These are phyloP conservation scores for Didymella keratinophila DNA, from an alignment of 2,329 filamentous ascomycete species.

Conservation along the genomic window DNA sequence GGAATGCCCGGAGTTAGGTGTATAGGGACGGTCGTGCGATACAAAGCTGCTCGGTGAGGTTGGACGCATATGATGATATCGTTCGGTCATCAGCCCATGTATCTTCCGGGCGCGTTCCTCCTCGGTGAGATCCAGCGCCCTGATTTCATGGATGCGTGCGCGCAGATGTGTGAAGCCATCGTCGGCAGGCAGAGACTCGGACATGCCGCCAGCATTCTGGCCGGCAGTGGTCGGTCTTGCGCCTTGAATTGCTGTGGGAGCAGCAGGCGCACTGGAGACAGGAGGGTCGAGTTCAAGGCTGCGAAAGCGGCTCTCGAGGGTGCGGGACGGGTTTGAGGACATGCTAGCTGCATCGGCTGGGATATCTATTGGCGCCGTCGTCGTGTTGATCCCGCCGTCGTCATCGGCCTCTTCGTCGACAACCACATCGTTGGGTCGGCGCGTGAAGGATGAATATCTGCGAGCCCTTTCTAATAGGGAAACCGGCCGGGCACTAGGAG, in stretches of 20 bases:
- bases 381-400: constrained; percentile 26
- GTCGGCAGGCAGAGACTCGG: constrained; percentile 56
- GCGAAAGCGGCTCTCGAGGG: constrained; percentile 39
- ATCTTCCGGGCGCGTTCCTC: constrained; percentile 60
- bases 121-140: constrained; percentile 53
- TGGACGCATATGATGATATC: constrained; percentile 52
- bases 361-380: constrained; percentile 37
- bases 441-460: constrained; percentile 35
- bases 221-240: constrained; percentile 13
- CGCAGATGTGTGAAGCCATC: constrained; percentile 60
- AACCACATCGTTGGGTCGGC: constrained; percentile 34
- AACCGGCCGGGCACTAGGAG: constrained; percentile 16
- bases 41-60: constrained; percentile 50
- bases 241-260: constrained; percentile 23
- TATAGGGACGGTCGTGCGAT: constrained; percentile 50
- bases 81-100: constrained; percentile 59
- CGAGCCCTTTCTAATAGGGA: constrained; percentile 28
- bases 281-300: constrained; percentile 35
- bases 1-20: constrained; percentile 47
- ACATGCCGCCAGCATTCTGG: constrained; percentile 42
- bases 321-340: constrained; percentile 43
- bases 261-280: constrained; percentile 35
- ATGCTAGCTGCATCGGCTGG: constrained; percentile 32
- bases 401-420: constrained; percentile 28
- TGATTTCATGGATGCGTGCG: constrained; percentile 58